Conservation (phyloP, 2,329 filamentous ascomycete species). For the Sordariomycetes sp. region DNA sequence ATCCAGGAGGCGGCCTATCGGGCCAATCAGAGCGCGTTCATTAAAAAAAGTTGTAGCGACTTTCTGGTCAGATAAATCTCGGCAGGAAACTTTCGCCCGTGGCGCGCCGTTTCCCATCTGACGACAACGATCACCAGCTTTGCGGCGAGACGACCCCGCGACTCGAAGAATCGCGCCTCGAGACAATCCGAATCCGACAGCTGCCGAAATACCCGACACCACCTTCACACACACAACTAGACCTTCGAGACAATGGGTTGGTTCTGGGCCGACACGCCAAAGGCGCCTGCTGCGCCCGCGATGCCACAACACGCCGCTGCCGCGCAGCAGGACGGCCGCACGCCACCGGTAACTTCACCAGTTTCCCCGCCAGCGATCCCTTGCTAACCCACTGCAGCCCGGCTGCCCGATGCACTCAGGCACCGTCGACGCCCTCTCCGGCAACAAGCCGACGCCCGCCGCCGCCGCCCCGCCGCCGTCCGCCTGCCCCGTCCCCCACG, state of each 20-base stretch:
- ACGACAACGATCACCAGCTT: no score
- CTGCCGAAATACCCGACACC: no score
- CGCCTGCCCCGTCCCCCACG: slow-evolving; percentile 32
- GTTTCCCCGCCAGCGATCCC: background rate
- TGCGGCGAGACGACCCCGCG: no score
- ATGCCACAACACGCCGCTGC: background rate
- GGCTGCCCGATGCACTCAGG: slow-evolving; percentile 46
- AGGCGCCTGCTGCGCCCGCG: background rate
- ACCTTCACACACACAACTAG: no score
- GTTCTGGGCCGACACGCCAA: slow-evolving; percentile 45
- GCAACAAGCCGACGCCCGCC: slow-evolving; percentile 11
- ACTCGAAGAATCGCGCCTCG: no score
- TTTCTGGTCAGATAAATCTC: no score
- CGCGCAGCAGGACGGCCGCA: background rate
- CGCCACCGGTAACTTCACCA: background rate
- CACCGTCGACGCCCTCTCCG: slow-evolving; percentile 30
- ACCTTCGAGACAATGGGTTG: slow-evolving; percentile 37
- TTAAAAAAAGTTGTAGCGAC: no score
- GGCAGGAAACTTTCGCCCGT: no score
- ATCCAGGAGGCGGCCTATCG: no score
- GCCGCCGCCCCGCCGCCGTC: slow-evolving; percentile 11
- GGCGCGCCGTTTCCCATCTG: no score
- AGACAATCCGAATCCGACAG: no score
- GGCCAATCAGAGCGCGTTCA: no score
- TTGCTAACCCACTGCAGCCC: slow-evolving; percentile 19